These are phyloP conservation scores for Cladosporium sp. DNA, from an alignment of 2,329 filamentous ascomycete species.

Conservation along the genomic window DNA sequence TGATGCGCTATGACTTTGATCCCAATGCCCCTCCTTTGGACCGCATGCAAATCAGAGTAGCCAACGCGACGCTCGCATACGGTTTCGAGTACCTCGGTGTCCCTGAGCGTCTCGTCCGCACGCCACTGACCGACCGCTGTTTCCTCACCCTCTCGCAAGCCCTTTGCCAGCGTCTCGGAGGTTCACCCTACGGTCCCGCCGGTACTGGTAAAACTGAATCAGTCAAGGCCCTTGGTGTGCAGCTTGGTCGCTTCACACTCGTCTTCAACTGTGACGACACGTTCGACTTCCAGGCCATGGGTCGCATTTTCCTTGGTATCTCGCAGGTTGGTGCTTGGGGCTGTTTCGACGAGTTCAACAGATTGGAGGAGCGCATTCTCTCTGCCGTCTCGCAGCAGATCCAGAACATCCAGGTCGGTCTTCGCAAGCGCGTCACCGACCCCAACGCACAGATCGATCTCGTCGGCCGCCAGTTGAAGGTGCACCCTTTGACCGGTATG, in stretches of 20 bases:
- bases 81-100: slow-evolving; percentile 98
- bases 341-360: slow-evolving; percentile 99
- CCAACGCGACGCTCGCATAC: slow-evolving; percentile 92
- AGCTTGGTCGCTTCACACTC: slow-evolving; percentile 94
- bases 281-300: slow-evolving; percentile 99
- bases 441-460: slow-evolving; percentile 89
- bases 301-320: slow-evolving; percentile 97
- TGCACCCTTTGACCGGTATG: slow-evolving; percentile 92
- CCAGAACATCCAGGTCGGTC: slow-evolving; percentile 95
- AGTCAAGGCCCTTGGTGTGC: slow-evolving; percentile 94
- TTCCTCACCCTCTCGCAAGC: slow-evolving; percentile 98
- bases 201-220: slow-evolving; percentile 99
- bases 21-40: slow-evolving; percentile 78
- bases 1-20: slow-evolving; percentile 94
- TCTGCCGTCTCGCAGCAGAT: slow-evolving; percentile 99
- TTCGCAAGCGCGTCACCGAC: slow-evolving; percentile 81
- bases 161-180: slow-evolving; percentile 89
- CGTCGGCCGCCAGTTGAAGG: slow-evolving; percentile 83
- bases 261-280: slow-evolving; percentile 99
- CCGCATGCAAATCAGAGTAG: slow-evolving; percentile 90
- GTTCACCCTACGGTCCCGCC: slow-evolving; percentile 94
- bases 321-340: slow-evolving; percentile 99
- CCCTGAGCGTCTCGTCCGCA: slow-evolving; percentile 91
- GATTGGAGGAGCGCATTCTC: slow-evolving; percentile 94
- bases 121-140: slow-evolving; percentile 94